Evolutionary conservation across 176 grass and related monocot genomes (phyloP).

Genomic region (Cocos nucifera): DNA sequence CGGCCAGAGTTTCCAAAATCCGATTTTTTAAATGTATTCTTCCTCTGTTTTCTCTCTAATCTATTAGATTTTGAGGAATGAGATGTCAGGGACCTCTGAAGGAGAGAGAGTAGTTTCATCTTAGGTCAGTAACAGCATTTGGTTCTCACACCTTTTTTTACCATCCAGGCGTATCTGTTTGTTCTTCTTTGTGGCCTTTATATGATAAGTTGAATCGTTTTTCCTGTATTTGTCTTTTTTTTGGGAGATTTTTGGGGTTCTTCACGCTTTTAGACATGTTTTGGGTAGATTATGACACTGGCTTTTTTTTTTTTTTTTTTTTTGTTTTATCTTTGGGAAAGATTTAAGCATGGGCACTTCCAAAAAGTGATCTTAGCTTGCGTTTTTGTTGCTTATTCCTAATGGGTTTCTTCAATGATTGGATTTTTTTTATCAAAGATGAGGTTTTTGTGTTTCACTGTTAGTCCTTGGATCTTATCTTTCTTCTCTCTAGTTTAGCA

Average conservation of each 20-base stretch:
- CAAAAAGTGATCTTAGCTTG: background rate
- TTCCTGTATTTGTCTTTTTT: too few relatives aligned
- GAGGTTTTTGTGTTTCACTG: background rate
- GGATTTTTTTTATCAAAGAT: background rate
- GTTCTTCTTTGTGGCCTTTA: background rate
- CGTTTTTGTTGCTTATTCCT: background rate
- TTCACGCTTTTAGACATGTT: too few relatives aligned
- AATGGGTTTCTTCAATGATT: constrained; percentile 1
- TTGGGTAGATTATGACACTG: too few relatives aligned
- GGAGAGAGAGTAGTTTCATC: constrained; percentile 20
- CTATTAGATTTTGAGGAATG: constrained; percentile 20
- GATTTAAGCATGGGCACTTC: background rate
- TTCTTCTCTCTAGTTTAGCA: background rate
- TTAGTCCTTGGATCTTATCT: background rate
- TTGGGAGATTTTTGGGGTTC: too few relatives aligned
- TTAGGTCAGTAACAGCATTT: constrained; percentile 32
- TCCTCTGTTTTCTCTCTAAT: background rate
- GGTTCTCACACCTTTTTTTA: constrained; percentile 2
- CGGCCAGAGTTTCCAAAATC: background rate
- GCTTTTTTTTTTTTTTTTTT: too few relatives aligned
- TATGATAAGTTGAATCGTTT: background rate
- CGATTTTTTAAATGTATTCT: background rate
- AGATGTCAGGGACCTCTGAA: background rate
- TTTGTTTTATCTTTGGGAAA: too few relatives aligned
- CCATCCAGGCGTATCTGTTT: constrained; percentile 20